A percentile compares a stretch with the other conserved stretches of the same genome.
Evolutionary conservation across 2,329 filamentous ascomycete genomes (phyloP).

Genomic region (Cyanodermella asteris): DNA sequence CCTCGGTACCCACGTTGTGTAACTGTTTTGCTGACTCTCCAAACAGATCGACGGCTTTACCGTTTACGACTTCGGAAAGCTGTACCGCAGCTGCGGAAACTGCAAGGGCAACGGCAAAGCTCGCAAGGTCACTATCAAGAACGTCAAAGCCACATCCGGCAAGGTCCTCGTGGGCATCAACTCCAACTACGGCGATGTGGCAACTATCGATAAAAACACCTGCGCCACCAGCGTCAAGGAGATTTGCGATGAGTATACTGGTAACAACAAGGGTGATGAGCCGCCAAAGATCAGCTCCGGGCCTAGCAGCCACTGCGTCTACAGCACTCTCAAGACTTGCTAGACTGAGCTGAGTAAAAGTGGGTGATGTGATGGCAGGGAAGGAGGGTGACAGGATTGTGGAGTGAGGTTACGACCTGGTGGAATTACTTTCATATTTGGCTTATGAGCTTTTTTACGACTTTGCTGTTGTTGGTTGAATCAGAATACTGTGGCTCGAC

Average conservation of each 20-base stretch:
- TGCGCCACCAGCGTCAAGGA: conserved; percentile 13
- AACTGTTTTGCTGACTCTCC: too few species aligned
- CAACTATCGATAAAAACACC: conserved; percentile 10
- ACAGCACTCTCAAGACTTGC: too few species aligned
- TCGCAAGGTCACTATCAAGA: conserved; percentile 13
- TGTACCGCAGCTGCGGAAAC: conserved; percentile 27
- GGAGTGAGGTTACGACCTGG: too few species aligned
- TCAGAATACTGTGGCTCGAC: too few species aligned
- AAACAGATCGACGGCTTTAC: conserved; percentile 20
- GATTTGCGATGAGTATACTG: conserved; percentile 17
- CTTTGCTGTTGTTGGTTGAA: too few species aligned
- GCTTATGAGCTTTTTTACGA: too few species aligned
- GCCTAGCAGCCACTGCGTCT: too few species aligned
- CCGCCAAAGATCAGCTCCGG: conserved; percentile 13
- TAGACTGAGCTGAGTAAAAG: too few species aligned
- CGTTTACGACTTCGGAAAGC: conserved; percentile 19
- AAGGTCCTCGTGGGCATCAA: conserved; percentile 16
- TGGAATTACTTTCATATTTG: too few species aligned
- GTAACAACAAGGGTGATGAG: conserved; percentile 15
- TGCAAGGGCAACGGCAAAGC: conserved; percentile 16
- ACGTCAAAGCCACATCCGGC: conserved; percentile 14
- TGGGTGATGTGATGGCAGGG: too few species aligned
- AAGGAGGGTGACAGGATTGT: too few species aligned
- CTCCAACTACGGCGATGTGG: conserved; percentile 18
- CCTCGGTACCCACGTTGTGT: too few species aligned